phyloP scores from a whole-genome alignment of 129 eudicot genomes.

The Centella asiatica region DNA sequence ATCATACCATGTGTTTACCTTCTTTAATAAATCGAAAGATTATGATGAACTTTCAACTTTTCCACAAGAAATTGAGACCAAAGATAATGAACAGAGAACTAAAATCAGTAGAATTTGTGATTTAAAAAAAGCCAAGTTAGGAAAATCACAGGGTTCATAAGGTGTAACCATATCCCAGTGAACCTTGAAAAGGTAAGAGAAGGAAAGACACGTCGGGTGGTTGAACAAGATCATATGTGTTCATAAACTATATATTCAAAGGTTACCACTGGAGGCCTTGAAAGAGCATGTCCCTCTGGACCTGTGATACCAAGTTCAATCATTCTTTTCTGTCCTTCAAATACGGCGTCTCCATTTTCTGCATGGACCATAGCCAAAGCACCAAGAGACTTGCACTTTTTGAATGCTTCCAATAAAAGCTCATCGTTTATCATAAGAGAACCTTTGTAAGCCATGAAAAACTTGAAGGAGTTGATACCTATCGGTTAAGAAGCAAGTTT shows the following conservation, averaged over 20 bases:
- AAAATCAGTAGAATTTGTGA: no score
- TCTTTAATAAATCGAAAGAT: no score
- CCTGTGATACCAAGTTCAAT: constrained; percentile 97
- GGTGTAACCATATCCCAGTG: neutral
- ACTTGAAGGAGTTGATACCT: constrained; percentile 97
- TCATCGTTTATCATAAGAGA: constrained; percentile 84
- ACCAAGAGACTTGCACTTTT: constrained; percentile 89
- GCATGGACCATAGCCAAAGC: constrained; percentile 98
- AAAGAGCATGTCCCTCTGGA: constrained; percentile 97
- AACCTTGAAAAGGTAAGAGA: neutral
- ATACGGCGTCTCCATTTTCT: constrained; percentile 96
- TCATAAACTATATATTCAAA: neutral
- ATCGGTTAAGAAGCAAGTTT: constrained; percentile 13
- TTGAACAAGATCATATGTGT: neutral
- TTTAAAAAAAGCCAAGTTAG: no score
- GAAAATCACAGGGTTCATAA: no score
- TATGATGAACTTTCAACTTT: no score
- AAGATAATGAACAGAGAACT: no score
- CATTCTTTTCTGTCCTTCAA: constrained; percentile 95
- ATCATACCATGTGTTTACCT: no score
- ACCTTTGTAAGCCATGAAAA: constrained; percentile 96
- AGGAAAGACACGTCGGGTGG: neutral
- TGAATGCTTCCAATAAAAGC: constrained; percentile 76
- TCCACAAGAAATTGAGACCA: no score
- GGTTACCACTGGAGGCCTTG: constrained; percentile 93